These are phyloP conservation scores for Penicillium psychrosexuale DNA, from an alignment of 2,329 filamentous ascomycete species.

Conservation along the genomic window DNA sequence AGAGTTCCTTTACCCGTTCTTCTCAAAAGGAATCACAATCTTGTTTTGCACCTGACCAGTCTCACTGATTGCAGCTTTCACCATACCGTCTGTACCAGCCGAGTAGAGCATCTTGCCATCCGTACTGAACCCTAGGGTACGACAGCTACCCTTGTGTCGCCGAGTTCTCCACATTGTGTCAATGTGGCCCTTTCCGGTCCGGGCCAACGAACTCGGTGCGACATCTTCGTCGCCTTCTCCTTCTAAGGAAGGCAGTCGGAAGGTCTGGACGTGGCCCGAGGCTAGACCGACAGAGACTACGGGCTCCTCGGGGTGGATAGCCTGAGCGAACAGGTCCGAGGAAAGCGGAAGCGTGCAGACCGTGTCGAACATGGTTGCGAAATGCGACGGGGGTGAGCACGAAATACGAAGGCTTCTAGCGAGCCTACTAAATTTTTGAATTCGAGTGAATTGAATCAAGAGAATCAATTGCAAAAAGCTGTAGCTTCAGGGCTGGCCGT, in stretches of 20 bases:
- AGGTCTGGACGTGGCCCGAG: constrained; percentile 80
- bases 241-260: constrained; percentile 64
- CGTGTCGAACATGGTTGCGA: constrained; percentile 73
- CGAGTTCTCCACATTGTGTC: constrained; percentile 82
- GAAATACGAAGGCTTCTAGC: not conserved
- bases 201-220: constrained; percentile 41
- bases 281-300: constrained; percentile 82
- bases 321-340: constrained; percentile 84
- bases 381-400: not conserved
- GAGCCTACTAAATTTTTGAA: not conserved
- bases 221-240: constrained; percentile 51
- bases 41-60: constrained; percentile 74
- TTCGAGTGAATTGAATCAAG: not conserved
- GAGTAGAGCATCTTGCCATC: constrained; percentile 69
- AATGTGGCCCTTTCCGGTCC: constrained; percentile 69
- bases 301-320: constrained; percentile 78
- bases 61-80: constrained; percentile 58
- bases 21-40: constrained; percentile 63
- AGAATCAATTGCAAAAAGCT: not conserved
- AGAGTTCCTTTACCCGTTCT: constrained; percentile 39
- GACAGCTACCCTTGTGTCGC: constrained; percentile 91
- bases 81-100: constrained; percentile 60
- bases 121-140: constrained; percentile 71
- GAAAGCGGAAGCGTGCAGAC: constrained; percentile 83
- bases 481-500: constrained; percentile 14